Evolutionary conservation across 164 flowering plant genomes (phyloP), one percentile per base, ranked within the genome.

Genomic region (Brasenia schreberi): DNA sequence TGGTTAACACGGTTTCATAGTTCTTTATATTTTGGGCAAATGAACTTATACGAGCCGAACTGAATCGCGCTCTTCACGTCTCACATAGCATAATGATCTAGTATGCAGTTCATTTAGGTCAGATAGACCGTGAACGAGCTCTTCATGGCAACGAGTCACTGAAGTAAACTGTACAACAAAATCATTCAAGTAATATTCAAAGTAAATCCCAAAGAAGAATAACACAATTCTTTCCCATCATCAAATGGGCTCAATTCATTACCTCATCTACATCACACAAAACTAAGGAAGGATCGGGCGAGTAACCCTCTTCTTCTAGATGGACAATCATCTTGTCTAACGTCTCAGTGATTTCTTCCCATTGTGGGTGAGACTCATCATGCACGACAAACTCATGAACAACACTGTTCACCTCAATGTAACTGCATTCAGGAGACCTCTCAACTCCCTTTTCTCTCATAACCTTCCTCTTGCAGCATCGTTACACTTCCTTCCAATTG

Each of bases 301-400:
- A 61, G 66, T 73, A 73, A 62, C 72, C 69, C 62, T 69, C 69
- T 59, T 63, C 62, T 58, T 73, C 70, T 42, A 73, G 64, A 18
- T 73, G 70, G 10, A 16, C 18, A 12, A 59, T 65, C 56, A 74
- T 12, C 43, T 64, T 59, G 42, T 71, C 67, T 39, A 68, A 58
- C 59, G 33, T 27, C 9, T 27, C 56, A 68, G 43, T 56, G 19
- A 71, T 45, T 42, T 67, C 66, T 61, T 65, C 65, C 58, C 69
- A 68, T 6, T 71, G 45, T 3, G 69, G 74, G 49, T 65, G 67
- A 3, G 60, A 45, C 16, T 19, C 19, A 49, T 65, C 67, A 18
- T 45, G 19, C 33, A 49, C 60, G 1, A 63, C 66, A 62, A 66
- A 66, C 19, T 66, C 68, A 66, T 66, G 62, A 1, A 66, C 63